Evolutionary conservation across 805 yeast genomes (phyloP), one percentile per base, ranked within the genome.

Genomic region (Brettanomyces nanus): DNA sequence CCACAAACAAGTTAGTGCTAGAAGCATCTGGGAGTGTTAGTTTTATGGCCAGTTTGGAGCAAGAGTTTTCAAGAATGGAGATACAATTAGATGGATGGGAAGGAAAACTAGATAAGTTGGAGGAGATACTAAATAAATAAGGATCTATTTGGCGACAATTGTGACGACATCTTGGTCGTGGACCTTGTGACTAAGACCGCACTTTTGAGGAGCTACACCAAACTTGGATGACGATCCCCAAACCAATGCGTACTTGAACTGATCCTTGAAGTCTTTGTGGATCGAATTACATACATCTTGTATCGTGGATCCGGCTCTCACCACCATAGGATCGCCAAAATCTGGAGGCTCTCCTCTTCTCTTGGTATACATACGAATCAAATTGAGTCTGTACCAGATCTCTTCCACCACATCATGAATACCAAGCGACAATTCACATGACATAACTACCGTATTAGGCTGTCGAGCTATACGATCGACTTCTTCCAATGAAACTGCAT

Each of bases 111-210:
- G 42, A 37, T 22, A 17, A 28, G 6, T n/a, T 56, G 4, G 58
- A 55, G 18, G 10, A 15, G 2, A 43, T 36, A 14, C 18, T 51
- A 5, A 26, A 36, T 5, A 13, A 31, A 28, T 19, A 23, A 28
- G 31, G 25, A 9, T 19, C 46, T 68, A 87, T 63, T 87, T 90
- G 17, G 96, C 77, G 35, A 90, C 86, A 40, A 90, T 76, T 36
- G 92, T 80, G 18, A 92, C 90, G 14, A 90, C 98, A 56, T 90
- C 98, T 55, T 89, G 97, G 56, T 90, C 97, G 48, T 84, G 77
- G 11, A 92, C 80, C 27, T 66, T 65, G 57, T 90, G 98, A 45
- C 56, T 73, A 40, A 90, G 66, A 0, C 98, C 97, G 68, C 97
- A 90, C 56, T 90, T 90, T 55, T 90, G 98, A 4, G 97, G 97